These are phyloP conservation scores for Daedaleopsis nitida DNA, from an alignment of 768 basidiomycete species.

Conservation along the genomic window DNA sequence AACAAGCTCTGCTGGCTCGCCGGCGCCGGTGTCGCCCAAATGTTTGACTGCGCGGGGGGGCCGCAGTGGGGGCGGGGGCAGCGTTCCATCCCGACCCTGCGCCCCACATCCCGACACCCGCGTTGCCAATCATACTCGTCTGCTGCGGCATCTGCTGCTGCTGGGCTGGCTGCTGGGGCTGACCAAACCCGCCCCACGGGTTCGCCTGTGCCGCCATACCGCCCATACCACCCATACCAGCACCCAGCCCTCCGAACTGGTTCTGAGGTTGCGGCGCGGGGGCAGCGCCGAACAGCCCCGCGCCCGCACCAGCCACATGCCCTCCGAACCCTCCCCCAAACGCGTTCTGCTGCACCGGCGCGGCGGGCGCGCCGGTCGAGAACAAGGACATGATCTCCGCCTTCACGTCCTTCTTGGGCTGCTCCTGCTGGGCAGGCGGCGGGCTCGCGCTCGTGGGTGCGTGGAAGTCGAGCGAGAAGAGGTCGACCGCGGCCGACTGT, in stretches of 20 bases:
- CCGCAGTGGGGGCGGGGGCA: conserved; percentile 29
- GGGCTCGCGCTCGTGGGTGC: conserved; percentile 46
- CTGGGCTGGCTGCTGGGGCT: conserved; percentile 22
- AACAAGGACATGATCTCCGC: conserved; percentile 87
- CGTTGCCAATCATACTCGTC: conserved; percentile 54
- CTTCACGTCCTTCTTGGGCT: conserved; percentile 71
- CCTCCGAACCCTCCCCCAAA: conserved; percentile 6
- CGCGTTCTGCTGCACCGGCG: conserved; percentile 22
- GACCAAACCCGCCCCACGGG: conserved; percentile 3
- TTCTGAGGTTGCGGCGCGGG: conserved; percentile 26
- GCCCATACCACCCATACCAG: not conserved
- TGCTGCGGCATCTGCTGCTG: conserved; percentile 34
- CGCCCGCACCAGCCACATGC: not conserved
- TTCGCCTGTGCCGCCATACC: not conserved
- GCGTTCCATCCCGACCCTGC: conserved; percentile 64
- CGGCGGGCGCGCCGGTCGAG: conserved; percentile 43
- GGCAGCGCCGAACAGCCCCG: not conserved
- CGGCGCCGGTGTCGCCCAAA: conserved; percentile 20
- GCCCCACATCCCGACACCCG: conserved; percentile 66
- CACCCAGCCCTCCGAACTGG: conserved; percentile 20
- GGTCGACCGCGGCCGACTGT: conserved; percentile 52
- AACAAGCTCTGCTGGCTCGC: conserved; percentile 24
- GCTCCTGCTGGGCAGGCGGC: conserved; percentile 22
- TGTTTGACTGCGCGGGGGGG: conserved; percentile 38
- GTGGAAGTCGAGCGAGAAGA: conserved; percentile 89